Percentiles rank a stretch among this genome's conserved stretches.
Conservation (phyloP, 2,329 filamentous ascomycete species). For the Harringtonia lauricola region DNA sequence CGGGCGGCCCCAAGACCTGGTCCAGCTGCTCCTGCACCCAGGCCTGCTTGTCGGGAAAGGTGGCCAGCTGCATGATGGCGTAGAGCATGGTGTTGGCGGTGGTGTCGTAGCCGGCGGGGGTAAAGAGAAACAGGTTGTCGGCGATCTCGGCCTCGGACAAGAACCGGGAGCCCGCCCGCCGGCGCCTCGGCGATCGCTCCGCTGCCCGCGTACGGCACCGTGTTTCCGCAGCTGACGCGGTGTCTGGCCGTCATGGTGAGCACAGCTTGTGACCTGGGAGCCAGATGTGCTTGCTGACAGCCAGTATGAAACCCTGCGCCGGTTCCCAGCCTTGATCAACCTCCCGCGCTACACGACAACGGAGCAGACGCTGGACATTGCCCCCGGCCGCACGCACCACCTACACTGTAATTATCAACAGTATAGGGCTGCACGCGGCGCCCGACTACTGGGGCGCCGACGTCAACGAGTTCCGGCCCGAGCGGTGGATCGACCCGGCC, state of each 20-base stretch:
- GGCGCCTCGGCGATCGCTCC: not conserved
- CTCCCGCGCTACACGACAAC: constrained; percentile 19
- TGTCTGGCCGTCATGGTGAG: constrained; percentile 31
- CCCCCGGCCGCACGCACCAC: constrained; percentile 17
- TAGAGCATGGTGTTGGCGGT: constrained; percentile 29
- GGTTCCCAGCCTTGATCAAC: constrained; percentile 27
- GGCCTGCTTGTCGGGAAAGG: constrained; percentile 4
- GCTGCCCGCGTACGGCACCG: constrained; percentile 22
- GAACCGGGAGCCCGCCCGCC: no score
- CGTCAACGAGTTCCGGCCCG: constrained; percentile 23
- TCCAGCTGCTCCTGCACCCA: constrained; percentile 10
- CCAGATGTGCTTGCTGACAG: not conserved
- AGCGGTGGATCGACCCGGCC: constrained; percentile 24
- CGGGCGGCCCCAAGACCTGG: constrained; percentile 33
- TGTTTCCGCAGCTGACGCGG: constrained; percentile 25
- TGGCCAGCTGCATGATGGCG: constrained; percentile 35
- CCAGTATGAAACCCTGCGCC: constrained; percentile 28
- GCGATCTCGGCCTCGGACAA: constrained; percentile 18
- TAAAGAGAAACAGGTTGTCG: constrained; percentile 32
- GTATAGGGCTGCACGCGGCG: constrained; percentile 17
- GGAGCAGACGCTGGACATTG: constrained; percentile 17
- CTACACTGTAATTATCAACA: constrained; percentile 24
- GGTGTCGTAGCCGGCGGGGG: constrained; percentile 39
- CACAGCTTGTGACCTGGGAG: not conserved
- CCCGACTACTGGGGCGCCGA: constrained; percentile 19